A percentile compares a stretch with the other conserved stretches of the same genome.
These are phyloP conservation scores for Gaeumannomyces tritici DNA, from an alignment of 2,329 filamentous ascomycete genomes.

Conservation along the genomic window DNA sequence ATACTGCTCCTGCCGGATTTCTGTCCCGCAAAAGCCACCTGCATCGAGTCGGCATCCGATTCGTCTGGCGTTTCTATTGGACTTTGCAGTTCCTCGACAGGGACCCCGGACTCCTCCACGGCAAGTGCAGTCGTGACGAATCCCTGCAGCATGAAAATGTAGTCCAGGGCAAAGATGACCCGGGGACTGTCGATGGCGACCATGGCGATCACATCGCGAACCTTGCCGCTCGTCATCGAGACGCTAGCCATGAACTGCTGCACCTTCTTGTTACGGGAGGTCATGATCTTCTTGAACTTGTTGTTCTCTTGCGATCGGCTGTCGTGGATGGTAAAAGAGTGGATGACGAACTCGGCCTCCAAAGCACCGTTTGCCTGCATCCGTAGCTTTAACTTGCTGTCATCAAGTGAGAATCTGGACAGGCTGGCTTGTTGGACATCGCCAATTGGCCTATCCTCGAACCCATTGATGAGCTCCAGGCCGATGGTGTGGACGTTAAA, in stretches of 20 bases:
- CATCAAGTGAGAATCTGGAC: constrained; percentile 88
- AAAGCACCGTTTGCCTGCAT: constrained; percentile 89
- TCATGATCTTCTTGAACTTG: constrained; percentile 98
- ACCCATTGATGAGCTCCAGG: constrained; percentile 73
- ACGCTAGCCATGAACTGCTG: constrained; percentile 98
- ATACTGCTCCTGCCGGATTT: constrained; percentile 19
- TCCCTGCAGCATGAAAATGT: constrained; percentile 79
- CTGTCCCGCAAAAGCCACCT: constrained; percentile 30
- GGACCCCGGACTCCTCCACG: constrained; percentile 41
- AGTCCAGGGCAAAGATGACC: constrained; percentile 92
- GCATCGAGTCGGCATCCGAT: constrained; percentile 50
- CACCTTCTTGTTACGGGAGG: constrained; percentile 84
- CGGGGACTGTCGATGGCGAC: constrained; percentile 90
- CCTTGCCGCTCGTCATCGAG: constrained; percentile 77
- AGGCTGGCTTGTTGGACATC: constrained; percentile 71
- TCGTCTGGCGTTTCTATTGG: constrained; percentile 47
- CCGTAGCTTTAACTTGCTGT: constrained; percentile 82
- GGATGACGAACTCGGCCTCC: constrained; percentile 86
- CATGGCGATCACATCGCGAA: constrained; percentile 78
- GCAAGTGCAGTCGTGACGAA: constrained; percentile 69
- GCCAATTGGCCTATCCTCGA: constrained; percentile 67
- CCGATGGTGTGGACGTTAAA: constrained; percentile 86
- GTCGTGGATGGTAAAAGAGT: constrained; percentile 91
- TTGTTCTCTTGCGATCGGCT: constrained; percentile 83
- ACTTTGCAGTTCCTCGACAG: constrained; percentile 41